Base-by-base conservation (phyloP, 2,329 filamentous ascomycete species). In the Tolypocladium sp. region DNA sequence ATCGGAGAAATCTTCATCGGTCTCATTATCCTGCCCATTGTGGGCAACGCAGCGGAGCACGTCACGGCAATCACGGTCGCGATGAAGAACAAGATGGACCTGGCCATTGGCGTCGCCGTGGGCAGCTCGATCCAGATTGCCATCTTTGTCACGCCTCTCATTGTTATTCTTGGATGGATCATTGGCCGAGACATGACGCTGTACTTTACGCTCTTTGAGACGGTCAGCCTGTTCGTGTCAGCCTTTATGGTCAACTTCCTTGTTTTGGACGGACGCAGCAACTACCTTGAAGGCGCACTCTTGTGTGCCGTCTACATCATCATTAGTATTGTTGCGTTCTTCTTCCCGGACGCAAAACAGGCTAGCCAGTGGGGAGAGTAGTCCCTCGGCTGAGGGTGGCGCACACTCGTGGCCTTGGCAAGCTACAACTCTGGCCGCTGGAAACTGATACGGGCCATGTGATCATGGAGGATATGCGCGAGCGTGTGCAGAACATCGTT, bases 191-290 rank as follows among this genome's bases (percentile, higher is more conserved):
- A 86, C n/a, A 89, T 90, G 86, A 83, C 88, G 35, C 80, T 95
- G 40, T 92, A 93, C 76, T 95, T 95, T 73, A 91, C 91, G 61
- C 81, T 91, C 55, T 96, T 95, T 73, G 91, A 95, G 80, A 95
- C 91, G 0, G 89, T 94, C 27, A 90, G 88, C 59, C 82, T 95
- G 67, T 95, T 95, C 73, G 85, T 93, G 57, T 89, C 86, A 57
- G 87, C 91, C 9, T 86, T 95, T 63, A 91, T 95, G 63, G 90
- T 93, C 73, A 94, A 93, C 74, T 95, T 94, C 70, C 76, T 95
- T 61, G 91, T 95, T 55, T 78, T 93, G 61, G 91, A 95, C 68
- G 91, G 91, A 13, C 83, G 91, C 70, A 91, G 87, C 70, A 95
- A 95, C 70, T 95, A 94, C 67, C 82, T 95, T 15, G 91, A 95